Percentiles rank a stretch among this genome's conserved stretches.
Conservation (phyloP, 2,329 filamentous ascomycete genomes). For the Aspergillus thermomutatus region DNA sequence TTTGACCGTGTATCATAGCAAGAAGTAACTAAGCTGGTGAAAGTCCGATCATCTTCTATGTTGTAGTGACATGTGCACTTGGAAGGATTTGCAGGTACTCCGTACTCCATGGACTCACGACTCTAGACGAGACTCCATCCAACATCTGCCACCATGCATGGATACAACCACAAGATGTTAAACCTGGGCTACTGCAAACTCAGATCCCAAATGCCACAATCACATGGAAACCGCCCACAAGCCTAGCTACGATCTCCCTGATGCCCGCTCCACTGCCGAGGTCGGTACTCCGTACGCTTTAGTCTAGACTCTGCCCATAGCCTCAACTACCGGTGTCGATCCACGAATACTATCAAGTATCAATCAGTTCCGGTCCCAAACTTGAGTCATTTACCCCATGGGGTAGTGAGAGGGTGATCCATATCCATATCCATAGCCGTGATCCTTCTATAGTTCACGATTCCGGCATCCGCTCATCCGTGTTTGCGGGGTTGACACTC, state of each 20-base stretch:
- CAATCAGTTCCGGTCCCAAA: not conserved
- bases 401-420: not conserved
- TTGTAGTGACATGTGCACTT: not conserved
- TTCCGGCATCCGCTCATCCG: not conserved
- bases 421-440: not conserved
- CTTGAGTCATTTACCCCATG: not conserved
- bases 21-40: not conserved
- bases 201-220: not conserved
- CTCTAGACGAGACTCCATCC: not conserved
- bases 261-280: not conserved
- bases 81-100: not conserved
- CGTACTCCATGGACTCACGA: not conserved
- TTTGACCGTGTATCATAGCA: not conserved
- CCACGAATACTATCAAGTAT: not conserved
- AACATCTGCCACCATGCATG: not conserved
- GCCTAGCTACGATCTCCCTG: not conserved
- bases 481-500: not conserved
- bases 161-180: not conserved
- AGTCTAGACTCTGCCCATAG: not conserved
- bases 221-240: not conserved
- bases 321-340: not conserved
- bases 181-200: no score
- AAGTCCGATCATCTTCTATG: not conserved
- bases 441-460: not conserved
- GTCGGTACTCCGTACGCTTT: not conserved